A percentile compares a stretch with the other conserved stretches of the same genome.
Evolutionary conservation across 108 stramenopile species (phyloP).

Genomic region (Epipyxis sp.): DNA sequence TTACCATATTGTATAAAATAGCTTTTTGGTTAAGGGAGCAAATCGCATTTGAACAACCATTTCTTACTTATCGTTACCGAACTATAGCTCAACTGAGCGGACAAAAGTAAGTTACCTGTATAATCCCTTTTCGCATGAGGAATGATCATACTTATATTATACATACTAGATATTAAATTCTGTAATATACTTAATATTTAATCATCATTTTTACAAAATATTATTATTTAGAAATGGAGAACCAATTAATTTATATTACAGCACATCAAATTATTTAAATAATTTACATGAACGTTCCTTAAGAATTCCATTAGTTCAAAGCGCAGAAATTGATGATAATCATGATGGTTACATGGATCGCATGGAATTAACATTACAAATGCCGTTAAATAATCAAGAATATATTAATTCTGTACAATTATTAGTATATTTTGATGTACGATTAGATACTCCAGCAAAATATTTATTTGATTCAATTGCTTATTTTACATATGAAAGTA

Average conservation of each 20-base stretch:
- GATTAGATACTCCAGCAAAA: not conserved
- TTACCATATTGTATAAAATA: no score
- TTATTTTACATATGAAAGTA: not conserved
- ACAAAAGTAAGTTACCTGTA: not conserved
- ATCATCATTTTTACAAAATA: not conserved
- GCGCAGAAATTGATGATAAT: slow-evolving; percentile 31
- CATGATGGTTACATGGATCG: slow-evolving; percentile 18
- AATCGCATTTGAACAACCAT: slow-evolving; percentile 9
- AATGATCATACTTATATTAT: not conserved
- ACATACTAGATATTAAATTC: not conserved
- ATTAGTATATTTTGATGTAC: not conserved
- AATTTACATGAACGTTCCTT: not conserved
- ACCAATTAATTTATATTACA: not conserved
- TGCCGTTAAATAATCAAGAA: not conserved
- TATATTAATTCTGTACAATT: not conserved
- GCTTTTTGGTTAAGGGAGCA: slow-evolving; percentile 16
- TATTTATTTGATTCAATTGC: slow-evolving; percentile 10
- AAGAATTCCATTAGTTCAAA: not conserved
- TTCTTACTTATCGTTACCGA: not conserved
- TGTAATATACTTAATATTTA: not conserved
- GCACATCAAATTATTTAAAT: not conserved
- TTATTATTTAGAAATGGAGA: not conserved
- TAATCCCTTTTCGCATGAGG: not conserved
- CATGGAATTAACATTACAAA: not conserved
- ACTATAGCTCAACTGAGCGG: not conserved